A percentile compares a stretch with the other conserved stretches of the same genome.
Evolutionary conservation across 2,329 filamentous ascomycete species (phyloP).

Genomic region (Cadophora luteo-olivacea): DNA sequence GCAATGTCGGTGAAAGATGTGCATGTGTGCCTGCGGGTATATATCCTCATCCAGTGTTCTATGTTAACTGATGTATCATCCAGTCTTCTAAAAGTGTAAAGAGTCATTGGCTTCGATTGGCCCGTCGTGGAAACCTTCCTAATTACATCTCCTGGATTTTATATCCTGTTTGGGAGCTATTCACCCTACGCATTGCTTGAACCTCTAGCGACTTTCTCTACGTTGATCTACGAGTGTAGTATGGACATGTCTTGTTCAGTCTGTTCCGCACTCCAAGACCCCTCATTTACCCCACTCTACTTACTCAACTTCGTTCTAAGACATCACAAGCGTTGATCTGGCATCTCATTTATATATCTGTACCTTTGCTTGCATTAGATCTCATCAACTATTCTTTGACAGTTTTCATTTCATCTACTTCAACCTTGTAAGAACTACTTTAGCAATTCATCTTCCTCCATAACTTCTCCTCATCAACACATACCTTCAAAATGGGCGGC

Average conservation of each 20-base stretch:
- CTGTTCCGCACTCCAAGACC: neutral
- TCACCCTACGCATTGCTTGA: neutral
- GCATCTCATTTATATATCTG: neutral
- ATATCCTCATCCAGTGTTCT: neutral
- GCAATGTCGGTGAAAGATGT: neutral
- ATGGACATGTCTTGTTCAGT: neutral
- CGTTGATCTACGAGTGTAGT: too few species aligned
- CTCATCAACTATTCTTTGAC: neutral
- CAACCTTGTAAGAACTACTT: neutral
- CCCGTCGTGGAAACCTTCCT: constrained; percentile 14
- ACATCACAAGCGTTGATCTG: neutral
- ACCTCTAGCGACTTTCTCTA: neutral
- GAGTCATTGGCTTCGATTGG: too few species aligned
- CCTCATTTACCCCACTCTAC: constrained; percentile 9
- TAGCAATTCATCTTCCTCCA: neutral
- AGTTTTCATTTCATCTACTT: neutral
- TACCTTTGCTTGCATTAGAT: neutral
- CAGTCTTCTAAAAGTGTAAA: too few species aligned
- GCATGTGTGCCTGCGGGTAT: neutral
- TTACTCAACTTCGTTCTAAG: neutral
- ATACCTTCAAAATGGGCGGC: constrained; percentile 10
- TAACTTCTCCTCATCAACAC: neutral
- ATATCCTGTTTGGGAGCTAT: neutral
- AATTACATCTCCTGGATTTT: neutral
- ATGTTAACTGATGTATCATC: too few species aligned